Evolutionary conservation across 352 stramenopile genomes (phyloP).

Genomic region (Pythium myriotylum): DNA sequence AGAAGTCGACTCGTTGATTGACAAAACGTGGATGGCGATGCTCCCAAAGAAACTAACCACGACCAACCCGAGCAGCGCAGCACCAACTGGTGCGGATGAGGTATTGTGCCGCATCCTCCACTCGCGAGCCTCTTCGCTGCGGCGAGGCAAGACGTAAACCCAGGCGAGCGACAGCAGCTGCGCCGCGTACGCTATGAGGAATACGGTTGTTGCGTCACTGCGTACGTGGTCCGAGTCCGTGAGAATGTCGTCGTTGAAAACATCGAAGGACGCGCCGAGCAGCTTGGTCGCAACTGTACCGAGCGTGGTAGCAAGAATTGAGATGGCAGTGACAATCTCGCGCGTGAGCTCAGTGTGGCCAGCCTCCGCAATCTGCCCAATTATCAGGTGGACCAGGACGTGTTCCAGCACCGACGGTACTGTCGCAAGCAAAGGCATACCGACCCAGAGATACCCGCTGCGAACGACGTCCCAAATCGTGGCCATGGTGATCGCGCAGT

Average conservation of each 20-base stretch:
- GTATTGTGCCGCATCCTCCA: too few species aligned
- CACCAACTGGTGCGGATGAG: too few species aligned
- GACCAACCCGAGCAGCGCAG: too few species aligned
- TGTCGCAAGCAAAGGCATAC: too few species aligned
- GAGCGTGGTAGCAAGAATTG: slow-evolving; percentile 44
- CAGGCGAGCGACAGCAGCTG: slow-evolving; percentile 49
- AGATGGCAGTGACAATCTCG: slow-evolving; percentile 48
- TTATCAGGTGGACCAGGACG: too few species aligned
- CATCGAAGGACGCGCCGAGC: slow-evolving; percentile 55
- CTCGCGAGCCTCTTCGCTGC: slow-evolving; percentile 31
- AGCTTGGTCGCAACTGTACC: slow-evolving; percentile 61
- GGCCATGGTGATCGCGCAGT: too few species aligned
- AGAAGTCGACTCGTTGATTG: too few species aligned
- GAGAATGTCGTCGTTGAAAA: slow-evolving; percentile 56
- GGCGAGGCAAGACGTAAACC: slow-evolving; percentile 48
- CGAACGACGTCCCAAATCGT: too few species aligned
- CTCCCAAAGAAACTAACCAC: too few species aligned
- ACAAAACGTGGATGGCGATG: too few species aligned
- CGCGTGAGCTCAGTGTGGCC: slow-evolving; percentile 35
- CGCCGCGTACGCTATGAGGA: slow-evolving; percentile 56
- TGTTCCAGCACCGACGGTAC: too few species aligned
- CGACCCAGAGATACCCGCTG: too few species aligned
- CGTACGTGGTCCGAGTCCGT: slow-evolving; percentile 44
- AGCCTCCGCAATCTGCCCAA: slow-evolving; percentile 53
- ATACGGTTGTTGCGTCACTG: slow-evolving; percentile 44